Conservation (phyloP, 768 basidiomycete species). For the Lentinula raphanica region DNA sequence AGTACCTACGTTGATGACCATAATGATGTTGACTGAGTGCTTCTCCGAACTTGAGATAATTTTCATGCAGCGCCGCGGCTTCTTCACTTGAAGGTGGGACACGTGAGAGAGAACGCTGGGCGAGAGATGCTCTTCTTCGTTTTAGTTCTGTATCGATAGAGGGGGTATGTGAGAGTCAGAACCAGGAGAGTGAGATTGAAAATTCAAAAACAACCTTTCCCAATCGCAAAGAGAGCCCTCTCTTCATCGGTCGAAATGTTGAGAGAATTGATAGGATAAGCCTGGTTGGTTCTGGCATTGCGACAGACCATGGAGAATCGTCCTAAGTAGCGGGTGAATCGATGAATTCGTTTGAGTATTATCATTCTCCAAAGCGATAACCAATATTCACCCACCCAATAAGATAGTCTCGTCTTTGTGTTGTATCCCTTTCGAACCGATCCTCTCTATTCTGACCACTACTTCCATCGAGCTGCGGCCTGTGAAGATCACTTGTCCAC, state of each 20-base stretch:
- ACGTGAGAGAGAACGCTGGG: conserved; percentile 56
- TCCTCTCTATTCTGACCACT: conserved; percentile 77
- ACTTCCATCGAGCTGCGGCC: conserved; percentile 80
- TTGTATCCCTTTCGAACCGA: conserved; percentile 27
- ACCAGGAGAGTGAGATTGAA: background rate
- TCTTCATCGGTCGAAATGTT: conserved; percentile 59
- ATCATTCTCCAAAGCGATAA: background rate
- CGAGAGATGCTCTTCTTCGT: conserved; percentile 45
- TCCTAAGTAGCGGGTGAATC: conserved; percentile 40
- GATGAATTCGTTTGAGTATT: background rate
- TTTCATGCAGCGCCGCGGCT: conserved; percentile 60
- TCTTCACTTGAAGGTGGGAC: conserved; percentile 73
- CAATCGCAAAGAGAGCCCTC: conserved; percentile 53
- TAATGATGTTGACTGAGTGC: conserved; percentile 21
- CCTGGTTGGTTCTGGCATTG: conserved; percentile 60
- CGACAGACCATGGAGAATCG: conserved; percentile 90
- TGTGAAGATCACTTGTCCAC: conserved; percentile 77
- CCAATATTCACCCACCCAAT: conserved; percentile 39
- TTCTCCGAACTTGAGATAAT: conserved; percentile 54
- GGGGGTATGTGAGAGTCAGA: background rate
- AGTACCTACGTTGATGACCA: background rate
- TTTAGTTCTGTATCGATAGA: conserved; percentile 46
- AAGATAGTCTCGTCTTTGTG: conserved; percentile 55
- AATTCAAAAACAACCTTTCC: conserved; percentile 54
- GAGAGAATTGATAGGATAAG: conserved; percentile 60